Evolutionary conservation across 345 rosid species (phyloP).

Genomic region (Sonneratia caseolaris): DNA sequence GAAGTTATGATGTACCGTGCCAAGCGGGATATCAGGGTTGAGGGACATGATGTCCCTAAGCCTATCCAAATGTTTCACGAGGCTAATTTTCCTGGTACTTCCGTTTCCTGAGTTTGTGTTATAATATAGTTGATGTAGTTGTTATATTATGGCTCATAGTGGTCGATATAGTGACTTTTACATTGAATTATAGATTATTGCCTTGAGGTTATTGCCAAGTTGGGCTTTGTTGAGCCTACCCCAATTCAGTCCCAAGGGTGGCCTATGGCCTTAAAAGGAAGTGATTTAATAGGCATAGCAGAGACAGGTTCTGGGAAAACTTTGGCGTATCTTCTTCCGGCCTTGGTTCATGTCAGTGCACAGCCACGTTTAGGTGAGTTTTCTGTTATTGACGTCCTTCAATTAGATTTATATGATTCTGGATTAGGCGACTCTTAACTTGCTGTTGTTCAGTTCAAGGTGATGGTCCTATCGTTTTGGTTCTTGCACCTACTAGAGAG

Average conservation of each 20-base stretch:
- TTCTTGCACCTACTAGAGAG: constrained; percentile 93
- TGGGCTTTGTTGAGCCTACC: constrained; percentile 93
- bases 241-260: constrained; percentile 94
- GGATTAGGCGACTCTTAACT: constrained; percentile 1
- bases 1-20: constrained; percentile 52
- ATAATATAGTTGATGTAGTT: not conserved
- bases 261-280: constrained; percentile 98
- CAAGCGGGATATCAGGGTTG: constrained; percentile 57
- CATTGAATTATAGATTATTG: constrained; percentile 44
- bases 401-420: constrained; percentile 2
- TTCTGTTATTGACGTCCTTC: not conserved
- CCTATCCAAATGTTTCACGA: constrained; percentile 67
- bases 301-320: constrained; percentile 99
- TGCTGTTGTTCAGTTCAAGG: constrained; percentile 42
- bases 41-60: constrained; percentile 79
- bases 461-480: constrained; percentile 76
- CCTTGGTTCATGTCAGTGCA: constrained; percentile 79
- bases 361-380: constrained; percentile 77
- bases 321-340: constrained; percentile 85
- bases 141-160: not conserved
- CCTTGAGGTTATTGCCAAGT: constrained; percentile 66
- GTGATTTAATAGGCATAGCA: constrained; percentile 87
- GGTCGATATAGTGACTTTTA: not conserved
- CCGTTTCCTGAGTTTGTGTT: not conserved
- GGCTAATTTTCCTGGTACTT: constrained; percentile 79